Evolutionary conservation across 306 rosid species (phyloP), one percentile per base, ranked within the genome.

Genomic region (Casuarina glauca): DNA sequence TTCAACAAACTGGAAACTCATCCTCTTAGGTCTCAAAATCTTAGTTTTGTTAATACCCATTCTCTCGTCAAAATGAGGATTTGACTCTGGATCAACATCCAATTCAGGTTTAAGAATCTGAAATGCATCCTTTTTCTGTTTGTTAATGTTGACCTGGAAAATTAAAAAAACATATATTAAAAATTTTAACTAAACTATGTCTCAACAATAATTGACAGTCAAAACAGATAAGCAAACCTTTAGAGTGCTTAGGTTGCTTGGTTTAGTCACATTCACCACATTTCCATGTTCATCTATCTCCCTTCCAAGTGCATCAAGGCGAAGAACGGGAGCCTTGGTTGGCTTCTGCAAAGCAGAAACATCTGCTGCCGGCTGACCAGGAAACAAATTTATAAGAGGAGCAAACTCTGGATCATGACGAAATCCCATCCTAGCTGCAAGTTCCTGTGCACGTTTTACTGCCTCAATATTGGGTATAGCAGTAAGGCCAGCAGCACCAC

Each of bases 361-460:
- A 72, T 94, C 97, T 2, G 93, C 69, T 52, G 81, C 81, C 74
- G 61, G n/a, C 82, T 92, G 96, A 74, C 97, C 95, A 0, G 97
- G 97, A 87, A 94, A 94, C 89, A 89, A 81, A 81, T 92, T 94
- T 77, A 94, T 90, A 9, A 90, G 84, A 72, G 98, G 97, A 84
- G 90, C 93, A 89, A 94, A 94, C 84, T 92, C 92, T 17, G 98
- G 98, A 87, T 94, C 97, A 54, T 94, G 98, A 42, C 88, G 94
- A 70, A 92, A 94, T 43, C 98, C 98, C 97, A 94, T 92, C 84
- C 91, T 87, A 32, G 97, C 95, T 82, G 98, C 97, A 26, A 89
- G 90, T 81, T 89, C 97, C 82, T 89, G 97, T 44, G 98, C 98
- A 64, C 95, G 95, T 84, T 91, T 92, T 69, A 94, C 98, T 70